phyloP scores from a whole-genome alignment of 768 basidiomycete species.

The Sarcodon sp. region DNA sequence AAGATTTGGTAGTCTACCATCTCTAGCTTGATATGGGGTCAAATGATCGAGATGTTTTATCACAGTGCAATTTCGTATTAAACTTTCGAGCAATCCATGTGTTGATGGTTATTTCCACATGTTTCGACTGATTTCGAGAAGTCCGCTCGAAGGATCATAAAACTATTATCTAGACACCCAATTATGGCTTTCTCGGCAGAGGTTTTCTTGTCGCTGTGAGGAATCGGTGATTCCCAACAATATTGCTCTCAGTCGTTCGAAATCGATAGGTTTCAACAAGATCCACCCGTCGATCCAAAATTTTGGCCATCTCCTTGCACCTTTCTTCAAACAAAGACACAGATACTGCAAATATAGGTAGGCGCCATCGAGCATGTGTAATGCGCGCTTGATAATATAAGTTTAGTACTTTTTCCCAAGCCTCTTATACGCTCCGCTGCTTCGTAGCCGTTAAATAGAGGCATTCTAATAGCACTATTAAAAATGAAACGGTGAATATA shows the following conservation, averaged over 20 bases:
- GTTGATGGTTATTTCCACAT: too few species aligned
- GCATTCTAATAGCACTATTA: constrained; percentile 39
- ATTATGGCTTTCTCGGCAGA: constrained; percentile 35
- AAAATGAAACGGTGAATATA: background rate
- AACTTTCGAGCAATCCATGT: too few species aligned
- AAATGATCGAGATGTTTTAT: too few species aligned
- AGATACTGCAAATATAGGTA: constrained; percentile 76
- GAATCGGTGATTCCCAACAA: constrained; percentile 46
- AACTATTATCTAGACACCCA: too few species aligned
- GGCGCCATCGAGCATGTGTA: constrained; percentile 45
- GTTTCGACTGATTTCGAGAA: too few species aligned
- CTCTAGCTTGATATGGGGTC: too few species aligned
- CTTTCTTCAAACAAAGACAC: constrained; percentile 55
- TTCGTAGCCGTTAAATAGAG: constrained; percentile 64
- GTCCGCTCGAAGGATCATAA: too few species aligned
- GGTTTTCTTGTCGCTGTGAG: constrained; percentile 33
- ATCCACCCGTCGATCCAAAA: constrained; percentile 74
- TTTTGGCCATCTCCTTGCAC: constrained; percentile 33
- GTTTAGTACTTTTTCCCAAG: constrained; percentile 28
- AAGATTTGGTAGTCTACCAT: too few species aligned
- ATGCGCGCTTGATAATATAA: constrained; percentile 20
- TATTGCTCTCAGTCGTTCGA: constrained; percentile 46
- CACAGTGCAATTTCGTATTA: too few species aligned
- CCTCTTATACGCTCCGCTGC: constrained; percentile 55
- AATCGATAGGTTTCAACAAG: constrained; percentile 72